A percentile compares a stretch with the other conserved stretches of the same genome.
phyloP scores from a whole-genome alignment of 352 stramenopile species.

The Globisporangium spiculum region DNA sequence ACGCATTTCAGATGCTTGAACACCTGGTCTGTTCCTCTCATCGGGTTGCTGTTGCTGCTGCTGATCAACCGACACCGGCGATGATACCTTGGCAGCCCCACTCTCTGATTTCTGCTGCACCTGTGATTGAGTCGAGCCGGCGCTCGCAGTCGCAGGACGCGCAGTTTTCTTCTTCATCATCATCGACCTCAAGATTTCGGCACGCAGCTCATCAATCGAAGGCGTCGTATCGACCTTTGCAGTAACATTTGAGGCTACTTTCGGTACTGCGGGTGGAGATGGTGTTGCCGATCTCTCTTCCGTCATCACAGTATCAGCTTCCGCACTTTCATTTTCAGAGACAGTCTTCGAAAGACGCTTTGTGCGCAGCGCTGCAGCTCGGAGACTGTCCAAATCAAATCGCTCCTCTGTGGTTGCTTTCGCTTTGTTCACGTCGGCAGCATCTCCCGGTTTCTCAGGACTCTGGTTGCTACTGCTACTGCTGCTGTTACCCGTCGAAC shows the following conservation, averaged over 20 bases:
- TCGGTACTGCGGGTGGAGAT: constrained; percentile 8
- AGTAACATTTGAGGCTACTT: constrained; percentile 2
- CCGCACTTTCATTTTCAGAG: not conserved
- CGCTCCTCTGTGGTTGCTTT: not conserved
- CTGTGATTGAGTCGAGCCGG: not conserved
- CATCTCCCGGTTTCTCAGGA: not conserved
- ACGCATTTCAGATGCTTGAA: not conserved
- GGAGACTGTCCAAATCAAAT: constrained; percentile 67
- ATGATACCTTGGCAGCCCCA: not conserved
- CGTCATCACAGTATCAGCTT: constrained; percentile 1
- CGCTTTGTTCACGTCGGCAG: not conserved
- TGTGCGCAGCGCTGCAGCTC: constrained; percentile 55
- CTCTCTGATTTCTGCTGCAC: not conserved
- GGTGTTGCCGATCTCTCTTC: not conserved
- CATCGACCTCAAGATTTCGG: constrained; percentile 50
- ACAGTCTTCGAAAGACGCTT: constrained; percentile 31
- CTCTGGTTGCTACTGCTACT: constrained; percentile 10
- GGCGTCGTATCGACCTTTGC: constrained; percentile 4
- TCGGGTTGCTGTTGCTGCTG: not conserved
- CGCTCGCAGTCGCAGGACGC: not conserved
- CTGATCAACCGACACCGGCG: constrained; percentile 7
- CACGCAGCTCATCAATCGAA: constrained; percentile 39
- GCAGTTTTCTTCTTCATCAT: constrained; percentile 28
- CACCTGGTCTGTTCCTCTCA: not conserved
- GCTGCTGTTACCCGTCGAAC: not conserved